phyloP scores from a whole-genome alignment of 106 monocot genomes.

The Allium cepa region DNA sequence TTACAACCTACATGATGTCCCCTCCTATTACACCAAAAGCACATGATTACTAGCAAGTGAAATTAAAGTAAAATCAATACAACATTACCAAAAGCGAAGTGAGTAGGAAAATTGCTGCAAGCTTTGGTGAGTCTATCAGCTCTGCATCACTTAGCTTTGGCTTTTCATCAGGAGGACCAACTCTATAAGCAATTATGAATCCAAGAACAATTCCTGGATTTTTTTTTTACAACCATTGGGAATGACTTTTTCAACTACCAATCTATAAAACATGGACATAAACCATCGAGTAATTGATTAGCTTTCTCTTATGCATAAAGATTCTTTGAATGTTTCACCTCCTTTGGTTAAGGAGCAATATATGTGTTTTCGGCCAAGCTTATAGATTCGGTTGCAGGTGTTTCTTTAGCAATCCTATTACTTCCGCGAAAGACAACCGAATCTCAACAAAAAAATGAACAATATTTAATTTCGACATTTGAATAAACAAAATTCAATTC shows the following conservation, averaged over 20 bases:
- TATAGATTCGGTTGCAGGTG: neutral
- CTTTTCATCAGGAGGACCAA: constrained; percentile 44
- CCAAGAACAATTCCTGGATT: constrained; percentile 60
- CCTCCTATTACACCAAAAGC: too few species aligned
- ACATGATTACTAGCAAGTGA: too few species aligned
- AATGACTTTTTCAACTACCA: constrained; percentile 87
- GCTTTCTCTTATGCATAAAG: constrained; percentile 74
- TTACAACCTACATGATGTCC: too few species aligned
- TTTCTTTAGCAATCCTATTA: constrained; percentile 11
- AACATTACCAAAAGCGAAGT: constrained; percentile 80
- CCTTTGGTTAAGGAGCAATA: neutral
- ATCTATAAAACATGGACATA: constrained; percentile 89
- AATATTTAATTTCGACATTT: too few species aligned
- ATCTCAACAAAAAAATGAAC: too few species aligned
- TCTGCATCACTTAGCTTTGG: constrained; percentile 56
- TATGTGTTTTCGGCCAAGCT: neutral
- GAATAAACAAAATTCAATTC: too few species aligned
- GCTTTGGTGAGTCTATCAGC: constrained; percentile 60
- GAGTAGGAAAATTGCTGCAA: constrained; percentile 78
- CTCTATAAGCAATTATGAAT: constrained; percentile 55
- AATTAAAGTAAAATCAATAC: neutral
- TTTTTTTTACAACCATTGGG: constrained; percentile 94
- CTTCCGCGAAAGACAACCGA: constrained; percentile 32
- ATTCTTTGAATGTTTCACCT: constrained; percentile 8
- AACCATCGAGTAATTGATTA: constrained; percentile 60